These are phyloP conservation scores for Scenedesmus sp. DNA, from an alignment of 163 green algal species.

Conservation along the genomic window DNA sequence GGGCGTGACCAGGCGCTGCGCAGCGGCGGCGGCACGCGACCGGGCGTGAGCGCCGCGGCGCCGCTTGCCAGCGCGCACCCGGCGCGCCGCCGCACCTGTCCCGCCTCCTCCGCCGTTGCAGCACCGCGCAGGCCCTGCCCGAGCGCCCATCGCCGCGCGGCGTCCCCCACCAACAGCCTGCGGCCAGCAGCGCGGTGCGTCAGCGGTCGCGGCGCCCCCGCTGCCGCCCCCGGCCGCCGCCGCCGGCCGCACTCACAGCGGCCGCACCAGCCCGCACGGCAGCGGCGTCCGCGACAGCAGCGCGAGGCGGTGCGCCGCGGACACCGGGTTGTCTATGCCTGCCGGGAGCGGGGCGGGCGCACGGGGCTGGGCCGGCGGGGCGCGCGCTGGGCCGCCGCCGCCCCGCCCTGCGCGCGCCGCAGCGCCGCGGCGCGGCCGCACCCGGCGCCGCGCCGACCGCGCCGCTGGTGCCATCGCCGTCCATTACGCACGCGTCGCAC, in stretches of 20 bases:
- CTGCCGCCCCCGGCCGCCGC: too few species aligned
- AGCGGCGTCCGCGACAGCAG: constrained; percentile 48
- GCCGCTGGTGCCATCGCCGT: constrained; percentile 63
- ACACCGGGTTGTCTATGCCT: constrained; percentile 70
- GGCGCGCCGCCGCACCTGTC: constrained; percentile 15
- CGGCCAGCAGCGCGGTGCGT: constrained; percentile 16
- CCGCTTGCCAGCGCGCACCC: too few species aligned
- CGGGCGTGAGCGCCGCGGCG: too few species aligned
- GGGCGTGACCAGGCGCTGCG: constrained; percentile 25
- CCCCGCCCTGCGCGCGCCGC: too few species aligned
- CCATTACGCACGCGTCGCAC: constrained; percentile 84
- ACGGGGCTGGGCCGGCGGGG: too few species aligned
- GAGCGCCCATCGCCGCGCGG: constrained; percentile 64
- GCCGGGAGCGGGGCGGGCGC: constrained; percentile 14
- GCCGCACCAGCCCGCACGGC: constrained; percentile 68
- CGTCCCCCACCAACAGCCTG: constrained; percentile 75
- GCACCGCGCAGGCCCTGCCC: constrained; percentile 49
- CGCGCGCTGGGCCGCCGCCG: too few species aligned
- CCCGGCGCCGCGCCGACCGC: constrained; percentile 72
- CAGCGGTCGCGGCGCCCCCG: background rate
- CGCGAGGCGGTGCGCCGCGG: constrained; percentile 64
- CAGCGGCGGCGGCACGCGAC: background rate
- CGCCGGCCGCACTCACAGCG: constrained; percentile 74
- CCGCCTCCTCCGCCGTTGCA: constrained; percentile 16
- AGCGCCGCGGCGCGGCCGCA: constrained; percentile 18